Conservation (phyloP, 306 rosid genomes). For the Geum urbanum region DNA sequence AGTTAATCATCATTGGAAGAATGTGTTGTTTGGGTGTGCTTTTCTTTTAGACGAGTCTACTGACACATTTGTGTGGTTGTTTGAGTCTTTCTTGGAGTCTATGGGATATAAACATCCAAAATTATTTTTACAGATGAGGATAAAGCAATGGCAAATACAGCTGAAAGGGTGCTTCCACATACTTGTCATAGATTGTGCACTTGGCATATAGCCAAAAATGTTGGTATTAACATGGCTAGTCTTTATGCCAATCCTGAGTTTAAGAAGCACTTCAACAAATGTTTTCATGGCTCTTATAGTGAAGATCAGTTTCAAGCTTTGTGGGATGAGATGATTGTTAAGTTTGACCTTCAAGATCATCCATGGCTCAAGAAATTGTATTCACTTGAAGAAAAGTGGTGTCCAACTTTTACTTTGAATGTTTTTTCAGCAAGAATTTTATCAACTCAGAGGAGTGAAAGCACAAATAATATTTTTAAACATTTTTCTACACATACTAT, state of each 20-base stretch:
- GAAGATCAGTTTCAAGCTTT: neutral
- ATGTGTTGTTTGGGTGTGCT: neutral
- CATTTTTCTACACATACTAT: neutral
- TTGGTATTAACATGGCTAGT: neutral
- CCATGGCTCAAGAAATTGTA: neutral
- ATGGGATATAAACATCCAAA: neutral
- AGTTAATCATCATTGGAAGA: slow-evolving; percentile 1
- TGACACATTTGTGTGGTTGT: neutral
- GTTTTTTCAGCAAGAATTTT: neutral
- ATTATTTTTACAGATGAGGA: neutral
- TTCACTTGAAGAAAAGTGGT: neutral
- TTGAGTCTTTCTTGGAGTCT: neutral
- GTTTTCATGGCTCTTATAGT: neutral
- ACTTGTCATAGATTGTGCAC: neutral
- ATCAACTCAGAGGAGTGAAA: neutral
- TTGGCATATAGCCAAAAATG: slow-evolving; percentile 3
- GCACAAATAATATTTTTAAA: neutral
- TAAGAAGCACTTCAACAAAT: neutral
- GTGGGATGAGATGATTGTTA: neutral
- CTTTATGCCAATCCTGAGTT: neutral
- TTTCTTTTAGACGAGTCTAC: neutral
- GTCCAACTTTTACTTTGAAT: neutral
- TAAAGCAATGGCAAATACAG: neutral
- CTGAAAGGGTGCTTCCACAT: neutral
- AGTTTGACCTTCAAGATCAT: neutral